Evolutionary conservation across 164 flowering plant genomes (phyloP), one percentile per base, ranked within the genome.

Genomic region (Aristolochia fimbriata): DNA sequence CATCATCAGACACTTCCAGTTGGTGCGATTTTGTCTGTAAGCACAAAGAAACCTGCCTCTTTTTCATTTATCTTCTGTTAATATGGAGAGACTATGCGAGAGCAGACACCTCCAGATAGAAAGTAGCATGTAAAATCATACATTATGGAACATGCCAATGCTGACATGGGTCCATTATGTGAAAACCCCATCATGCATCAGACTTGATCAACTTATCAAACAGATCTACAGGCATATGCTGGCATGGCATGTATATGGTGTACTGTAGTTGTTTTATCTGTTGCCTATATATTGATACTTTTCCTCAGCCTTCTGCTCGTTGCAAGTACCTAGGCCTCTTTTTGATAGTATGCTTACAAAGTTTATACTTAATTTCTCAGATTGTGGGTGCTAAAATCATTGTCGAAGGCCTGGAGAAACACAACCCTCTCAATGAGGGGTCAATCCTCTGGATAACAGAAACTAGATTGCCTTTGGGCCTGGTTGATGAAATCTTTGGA

Each of bases 371-470:
- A 23, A 47, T 19, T 65, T 51, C n/a, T 49, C 83, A 94, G 99
- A 66, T 83, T 0, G 30, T 88, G 15, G 96, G 86, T 30, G 55
- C 83, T 56, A 82, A 91, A 74, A 86, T 88, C 15, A 74, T 94
- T 65, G 96, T 94, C 19, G 96, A 91, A 78, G 99, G 96, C 27
- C 57, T 70, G 43, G 97, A 84, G 79, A 84, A 82, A 73, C 97
- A 94, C 70, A 81, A 70, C 65, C 97, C 97, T 51, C 87, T 94
- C 1, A 81, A 66, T 63, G 99, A 94, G 65, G 97, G 99, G 58
- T 94, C 99, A 15, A 84, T 91, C 25, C 86, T 94, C 20, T 94
- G 99, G 97, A 75, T 91, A 65, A 78, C 96, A 10, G 90, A 82
- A 60, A 74, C 63, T 41, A 74, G 93, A 65, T 60, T 60, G 19